A percentile compares a stretch with the other conserved stretches of the same genome.
Conservation (phyloP, 164 flowering plant species). For the Taxillus chinensis region DNA sequence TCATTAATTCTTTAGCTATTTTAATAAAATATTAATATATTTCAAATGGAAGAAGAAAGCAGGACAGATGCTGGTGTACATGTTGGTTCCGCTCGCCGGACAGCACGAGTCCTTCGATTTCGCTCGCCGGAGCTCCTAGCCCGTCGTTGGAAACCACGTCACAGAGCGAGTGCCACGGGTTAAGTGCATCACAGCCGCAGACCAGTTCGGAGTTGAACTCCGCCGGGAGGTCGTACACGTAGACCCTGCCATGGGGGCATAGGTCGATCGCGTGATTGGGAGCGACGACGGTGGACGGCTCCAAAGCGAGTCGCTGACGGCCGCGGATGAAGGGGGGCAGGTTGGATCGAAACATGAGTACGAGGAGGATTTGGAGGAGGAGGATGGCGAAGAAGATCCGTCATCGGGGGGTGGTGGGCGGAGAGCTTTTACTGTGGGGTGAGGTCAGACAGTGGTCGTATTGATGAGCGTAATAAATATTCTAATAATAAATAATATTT, state of each 20-base stretch:
- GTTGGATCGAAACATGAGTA: not conserved
- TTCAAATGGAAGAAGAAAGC: too few species aligned
- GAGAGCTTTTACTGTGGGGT: not conserved
- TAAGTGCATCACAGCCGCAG: slow-evolving; percentile 40
- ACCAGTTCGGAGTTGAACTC: slow-evolving; percentile 44
- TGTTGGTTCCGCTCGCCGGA: too few species aligned
- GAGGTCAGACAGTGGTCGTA: not conserved
- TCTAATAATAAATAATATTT: too few species aligned
- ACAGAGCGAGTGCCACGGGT: slow-evolving; percentile 73
- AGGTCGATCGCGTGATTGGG: not conserved
- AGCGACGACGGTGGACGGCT: not conserved
- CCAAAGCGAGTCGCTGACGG: not conserved
- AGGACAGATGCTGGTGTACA: too few species aligned
- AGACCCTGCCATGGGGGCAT: slow-evolving; percentile 43
- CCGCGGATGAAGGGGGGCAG: not conserved
- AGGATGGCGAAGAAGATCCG: not conserved
- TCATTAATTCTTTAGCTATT: too few species aligned
- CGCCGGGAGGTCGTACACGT: slow-evolving; percentile 67
- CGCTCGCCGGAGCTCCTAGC: slow-evolving; percentile 45
- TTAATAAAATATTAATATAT: too few species aligned
- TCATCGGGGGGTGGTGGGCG: not conserved
- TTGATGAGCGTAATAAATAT: too few species aligned
- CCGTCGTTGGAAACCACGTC: slow-evolving; percentile 57
- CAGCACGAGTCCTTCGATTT: slow-evolving; percentile 22
- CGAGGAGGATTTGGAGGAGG: not conserved